Evolutionary conservation across 345 rosid species (phyloP), one percentile per base, ranked within the genome.

Genomic region (Gossypium stocksii): DNA sequence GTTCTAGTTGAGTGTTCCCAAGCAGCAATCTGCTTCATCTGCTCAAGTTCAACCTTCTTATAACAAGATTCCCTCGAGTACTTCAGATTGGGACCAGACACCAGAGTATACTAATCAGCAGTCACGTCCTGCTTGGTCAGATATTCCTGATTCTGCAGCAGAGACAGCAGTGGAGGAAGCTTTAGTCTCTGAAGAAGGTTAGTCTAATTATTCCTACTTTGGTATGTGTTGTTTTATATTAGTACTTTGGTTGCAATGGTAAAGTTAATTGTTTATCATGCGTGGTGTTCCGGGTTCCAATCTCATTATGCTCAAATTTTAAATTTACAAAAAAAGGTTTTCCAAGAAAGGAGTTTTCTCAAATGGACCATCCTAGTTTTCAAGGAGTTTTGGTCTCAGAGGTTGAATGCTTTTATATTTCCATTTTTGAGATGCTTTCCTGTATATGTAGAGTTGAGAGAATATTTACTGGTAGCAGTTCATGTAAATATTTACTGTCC

Each of bases 121-220:
- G 80, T 73, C 91, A 69, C 89, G 78, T 46, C 49, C 82, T 48
- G 75, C 84, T n/a, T 76, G 85, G 13, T 73, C 84, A 22, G 81
- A 73, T 78, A 77, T 74, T 59, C 74, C 87, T 12, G 99, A 90
- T 61, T 76, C 85, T 58, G 87, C 84, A 70, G 71, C 65, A 74
- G 90, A 78, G 69, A 84, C 75, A 68, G 79, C 44, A 74, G 68
- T 38, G 49, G 78, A 82, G 61, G 86, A 89, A 51, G 91, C 87
- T 54, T 77, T 85, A 3, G 89, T 80, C 65, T 75, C 75, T 53
- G 97, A 89, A 29, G 96, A 90, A 83, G 97, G 99, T 95, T 34
- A 65, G 43, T 57, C 34, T 44, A 70, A 17, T 46, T 57, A 12
- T 41, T n/a, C 41, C 69, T 80, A 22, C 5, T 66, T 49, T 4